A percentile compares a stretch with the other conserved stretches of the same genome.
Conservation (phyloP, 805 yeast genomes). For the Maudiozyma barnettii region DNA sequence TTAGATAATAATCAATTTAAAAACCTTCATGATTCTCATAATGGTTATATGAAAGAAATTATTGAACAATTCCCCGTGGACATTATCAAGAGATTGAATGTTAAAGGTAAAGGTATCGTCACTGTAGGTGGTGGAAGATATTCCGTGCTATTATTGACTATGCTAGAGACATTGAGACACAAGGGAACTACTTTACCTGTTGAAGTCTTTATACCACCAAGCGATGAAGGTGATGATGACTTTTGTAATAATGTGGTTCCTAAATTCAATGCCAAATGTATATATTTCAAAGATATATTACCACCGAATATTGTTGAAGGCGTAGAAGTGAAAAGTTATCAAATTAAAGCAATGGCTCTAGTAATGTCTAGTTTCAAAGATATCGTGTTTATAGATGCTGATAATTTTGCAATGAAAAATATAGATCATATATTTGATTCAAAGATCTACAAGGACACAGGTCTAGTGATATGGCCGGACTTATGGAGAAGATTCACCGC, state of each 20-base stretch:
- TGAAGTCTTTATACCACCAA: conserved; percentile 66
- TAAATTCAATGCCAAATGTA: conserved; percentile 51
- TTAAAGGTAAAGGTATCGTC: conserved; percentile 44
- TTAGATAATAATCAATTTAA: conserved; percentile 11
- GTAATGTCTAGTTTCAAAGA: conserved; percentile 66
- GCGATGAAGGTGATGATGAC: conserved; percentile 57
- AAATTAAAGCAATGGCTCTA: conserved; percentile 59
- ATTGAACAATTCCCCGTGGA: too few relatives aligned
- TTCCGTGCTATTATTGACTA: conserved; percentile 51
- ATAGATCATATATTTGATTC: conserved; percentile 51
- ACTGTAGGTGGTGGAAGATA: conserved; percentile 66
- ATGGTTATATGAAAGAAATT: not conserved
- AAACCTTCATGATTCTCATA: not conserved
- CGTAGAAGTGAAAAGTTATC: conserved; percentile 44
- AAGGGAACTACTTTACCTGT: conserved; percentile 64
- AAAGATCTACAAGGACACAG: conserved; percentile 38
- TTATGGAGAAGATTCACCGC: conserved; percentile 80
- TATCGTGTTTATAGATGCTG: conserved; percentile 65
- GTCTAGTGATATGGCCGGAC: conserved; percentile 71
- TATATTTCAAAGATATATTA: conserved; percentile 40
- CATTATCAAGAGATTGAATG: not conserved
- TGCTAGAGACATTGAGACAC: conserved; percentile 49
- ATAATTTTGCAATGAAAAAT: conserved; percentile 58
- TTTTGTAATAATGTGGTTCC: conserved; percentile 61
- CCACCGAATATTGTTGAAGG: conserved; percentile 34